phyloP scores from a whole-genome alignment of 2,329 filamentous ascomycete species.

The Aspergillus tamarii region DNA sequence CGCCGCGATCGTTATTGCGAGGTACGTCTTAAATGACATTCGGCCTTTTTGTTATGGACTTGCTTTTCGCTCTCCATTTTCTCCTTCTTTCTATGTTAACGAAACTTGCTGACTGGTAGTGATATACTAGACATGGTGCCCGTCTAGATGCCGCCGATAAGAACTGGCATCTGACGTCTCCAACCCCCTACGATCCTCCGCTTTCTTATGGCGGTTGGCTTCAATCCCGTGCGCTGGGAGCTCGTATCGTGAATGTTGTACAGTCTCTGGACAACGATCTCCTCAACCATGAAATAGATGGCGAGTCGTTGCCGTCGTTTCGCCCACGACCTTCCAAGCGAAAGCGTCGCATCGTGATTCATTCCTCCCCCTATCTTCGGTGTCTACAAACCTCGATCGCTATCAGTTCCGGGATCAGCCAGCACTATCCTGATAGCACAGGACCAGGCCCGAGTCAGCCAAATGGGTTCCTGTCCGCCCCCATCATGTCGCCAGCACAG shows the following conservation, averaged over 20 bases:
- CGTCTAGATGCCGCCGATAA: constrained; percentile 93
- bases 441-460: constrained; percentile 1
- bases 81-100: not conserved
- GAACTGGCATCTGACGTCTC: constrained; percentile 90
- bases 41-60: not conserved
- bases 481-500: not conserved
- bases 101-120: constrained; percentile 24
- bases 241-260: constrained; percentile 77
- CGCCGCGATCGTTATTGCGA: constrained; percentile 46
- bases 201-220: constrained; percentile 93
- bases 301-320: constrained; percentile 7
- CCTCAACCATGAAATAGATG: constrained; percentile 15
- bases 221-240: constrained; percentile 79
- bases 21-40: constrained; percentile 31
- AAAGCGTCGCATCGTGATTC: constrained; percentile 78
- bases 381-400: constrained; percentile 91
- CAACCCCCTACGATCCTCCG: constrained; percentile 92
- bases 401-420: constrained; percentile 79
- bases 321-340: constrained; percentile 40
- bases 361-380: constrained; percentile 90
- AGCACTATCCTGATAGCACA: constrained; percentile 35
- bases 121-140: constrained; percentile 77
- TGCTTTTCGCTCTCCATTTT: too few species aligned
- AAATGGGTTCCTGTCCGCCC: constrained; percentile 2
- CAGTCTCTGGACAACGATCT: constrained; percentile 47